Conservation (phyloP, 2,329 filamentous ascomycete species). For the Trichoderma polysporum region DNA sequence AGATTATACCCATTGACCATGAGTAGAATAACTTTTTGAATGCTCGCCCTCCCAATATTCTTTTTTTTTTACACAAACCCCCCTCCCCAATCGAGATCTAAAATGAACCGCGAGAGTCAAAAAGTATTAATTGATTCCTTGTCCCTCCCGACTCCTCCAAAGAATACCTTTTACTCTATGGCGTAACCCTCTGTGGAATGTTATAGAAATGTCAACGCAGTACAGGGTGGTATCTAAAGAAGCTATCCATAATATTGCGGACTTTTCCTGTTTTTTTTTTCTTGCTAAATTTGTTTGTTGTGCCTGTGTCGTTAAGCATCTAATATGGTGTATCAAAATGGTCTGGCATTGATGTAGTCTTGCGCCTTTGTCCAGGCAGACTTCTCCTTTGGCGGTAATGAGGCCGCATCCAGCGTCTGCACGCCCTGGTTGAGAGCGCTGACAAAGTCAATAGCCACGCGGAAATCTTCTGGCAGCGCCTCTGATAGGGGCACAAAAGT, state of each 20-base stretch:
- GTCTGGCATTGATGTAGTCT: conserved; percentile 49
- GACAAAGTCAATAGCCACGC: conserved; percentile 58
- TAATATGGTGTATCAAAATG: conserved; percentile 33
- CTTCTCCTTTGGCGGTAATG: conserved; percentile 49
- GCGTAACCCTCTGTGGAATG: conserved; percentile 8
- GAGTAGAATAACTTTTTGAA: conserved; percentile 10
- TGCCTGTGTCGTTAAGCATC: background rate
- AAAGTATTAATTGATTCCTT: background rate
- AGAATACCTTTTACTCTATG: conserved; percentile 15
- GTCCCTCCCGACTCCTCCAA: background rate
- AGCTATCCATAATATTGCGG: conserved; percentile 18
- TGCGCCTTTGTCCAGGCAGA: conserved; percentile 56
- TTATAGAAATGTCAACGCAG: conserved; percentile 11
- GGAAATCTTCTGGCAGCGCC: conserved; percentile 59
- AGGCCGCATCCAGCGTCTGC: conserved; percentile 50
- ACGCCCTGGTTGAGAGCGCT: conserved; percentile 57
- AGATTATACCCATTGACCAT: background rate
- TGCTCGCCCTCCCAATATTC: background rate
- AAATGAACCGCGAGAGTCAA: background rate
- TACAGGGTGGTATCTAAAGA: conserved; percentile 20
- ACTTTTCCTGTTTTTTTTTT: background rate
- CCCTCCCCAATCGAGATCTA: background rate
- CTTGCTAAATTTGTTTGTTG: background rate
- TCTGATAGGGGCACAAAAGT: conserved; percentile 59
- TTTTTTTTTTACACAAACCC: conserved; percentile 2